These are phyloP conservation scores for Endotrypanum monterogeii DNA, from an alignment of 208 protist species.

Conservation along the genomic window DNA sequence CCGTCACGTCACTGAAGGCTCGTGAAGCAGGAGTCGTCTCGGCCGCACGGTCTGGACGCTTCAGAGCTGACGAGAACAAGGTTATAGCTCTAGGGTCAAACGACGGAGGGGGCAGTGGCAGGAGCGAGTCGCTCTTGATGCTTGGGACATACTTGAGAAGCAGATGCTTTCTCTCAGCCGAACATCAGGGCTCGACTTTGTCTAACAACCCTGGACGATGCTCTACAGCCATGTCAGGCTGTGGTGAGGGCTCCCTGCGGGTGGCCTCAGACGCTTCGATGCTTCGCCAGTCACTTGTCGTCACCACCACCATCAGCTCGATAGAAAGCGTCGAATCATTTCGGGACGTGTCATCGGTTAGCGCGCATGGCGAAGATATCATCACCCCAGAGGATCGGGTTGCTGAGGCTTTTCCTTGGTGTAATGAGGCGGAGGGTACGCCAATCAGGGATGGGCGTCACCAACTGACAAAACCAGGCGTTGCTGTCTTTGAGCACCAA, in stretches of 20 bases:
- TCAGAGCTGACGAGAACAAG: too few relatives aligned
- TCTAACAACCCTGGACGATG: neutral
- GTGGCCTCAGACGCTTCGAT: slow-evolving; percentile 12
- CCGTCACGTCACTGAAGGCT: slow-evolving; percentile 15
- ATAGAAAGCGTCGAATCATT: too few relatives aligned
- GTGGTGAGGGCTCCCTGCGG: slow-evolving; percentile 7
- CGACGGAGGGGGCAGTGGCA: neutral
- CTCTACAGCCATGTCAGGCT: neutral
- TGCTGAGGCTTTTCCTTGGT: too few relatives aligned
- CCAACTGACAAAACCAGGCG: too few relatives aligned
- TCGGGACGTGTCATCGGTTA: too few relatives aligned
- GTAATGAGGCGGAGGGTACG: too few relatives aligned
- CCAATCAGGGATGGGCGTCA: too few relatives aligned
- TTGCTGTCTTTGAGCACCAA: too few relatives aligned
- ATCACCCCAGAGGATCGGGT: too few relatives aligned
- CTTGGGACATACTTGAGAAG: slow-evolving; percentile 15
- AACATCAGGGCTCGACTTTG: neutral
- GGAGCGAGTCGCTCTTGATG: neutral
- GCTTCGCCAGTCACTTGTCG: slow-evolving; percentile 5
- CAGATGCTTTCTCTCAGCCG: neutral
- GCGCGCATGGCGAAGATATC: too few relatives aligned
- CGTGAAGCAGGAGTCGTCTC: neutral
- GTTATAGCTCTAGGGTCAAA: too few relatives aligned
- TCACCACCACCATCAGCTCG: neutral
- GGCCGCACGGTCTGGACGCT: neutral